phyloP scores from a whole-genome alignment of 192 early-diverging fungal species.

The Dissophora globulifera region DNA sequence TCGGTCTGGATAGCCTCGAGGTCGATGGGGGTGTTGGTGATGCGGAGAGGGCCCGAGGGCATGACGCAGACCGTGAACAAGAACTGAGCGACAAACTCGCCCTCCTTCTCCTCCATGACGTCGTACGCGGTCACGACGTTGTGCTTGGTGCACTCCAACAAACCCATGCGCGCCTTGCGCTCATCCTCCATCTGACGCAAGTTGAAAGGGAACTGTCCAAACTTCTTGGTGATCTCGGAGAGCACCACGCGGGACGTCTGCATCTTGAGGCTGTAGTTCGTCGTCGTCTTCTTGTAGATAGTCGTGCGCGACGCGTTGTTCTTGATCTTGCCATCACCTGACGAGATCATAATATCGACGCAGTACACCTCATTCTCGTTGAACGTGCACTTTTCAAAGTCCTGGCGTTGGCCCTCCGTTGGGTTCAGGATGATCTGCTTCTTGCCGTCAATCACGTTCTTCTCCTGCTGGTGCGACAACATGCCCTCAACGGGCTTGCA shows the following conservation, averaged over 20 bases:
- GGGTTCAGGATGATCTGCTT: conserved; percentile 96
- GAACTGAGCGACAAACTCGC: conserved; percentile 88
- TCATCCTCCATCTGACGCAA: conserved; percentile 89
- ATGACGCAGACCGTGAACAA: conserved; percentile 92
- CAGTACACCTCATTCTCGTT: conserved; percentile 93
- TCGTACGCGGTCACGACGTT: conserved; percentile 83
- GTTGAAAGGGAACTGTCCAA: conserved; percentile 90
- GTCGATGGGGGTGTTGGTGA: conserved; percentile 83
- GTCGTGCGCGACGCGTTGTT: conserved; percentile 79
- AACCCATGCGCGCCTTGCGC: conserved; percentile 91
- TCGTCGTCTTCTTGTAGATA: conserved; percentile 89
- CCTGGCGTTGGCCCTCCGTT: conserved; percentile 75
- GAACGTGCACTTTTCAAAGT: conserved; percentile 74
- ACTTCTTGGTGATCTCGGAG: conserved; percentile 79
- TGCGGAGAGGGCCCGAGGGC: conserved; percentile 86
- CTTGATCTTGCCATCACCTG: conserved; percentile 88
- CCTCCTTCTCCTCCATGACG: conserved; percentile 85
- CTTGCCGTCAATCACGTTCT: conserved; percentile 89
- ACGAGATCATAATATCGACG: conserved; percentile 88
- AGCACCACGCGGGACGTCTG: conserved; percentile 80
- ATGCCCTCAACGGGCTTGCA: conserved; percentile 93
- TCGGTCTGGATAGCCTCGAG: conserved; percentile 83
- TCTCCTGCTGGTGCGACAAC: conserved; percentile 87
- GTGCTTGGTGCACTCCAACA: conserved; percentile 89
- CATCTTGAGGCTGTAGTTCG: conserved; percentile 88